Evolutionary conservation across 2,329 filamentous ascomycete species (phyloP).

Genomic region (Pseudocercospora pini-densiflorae): DNA sequence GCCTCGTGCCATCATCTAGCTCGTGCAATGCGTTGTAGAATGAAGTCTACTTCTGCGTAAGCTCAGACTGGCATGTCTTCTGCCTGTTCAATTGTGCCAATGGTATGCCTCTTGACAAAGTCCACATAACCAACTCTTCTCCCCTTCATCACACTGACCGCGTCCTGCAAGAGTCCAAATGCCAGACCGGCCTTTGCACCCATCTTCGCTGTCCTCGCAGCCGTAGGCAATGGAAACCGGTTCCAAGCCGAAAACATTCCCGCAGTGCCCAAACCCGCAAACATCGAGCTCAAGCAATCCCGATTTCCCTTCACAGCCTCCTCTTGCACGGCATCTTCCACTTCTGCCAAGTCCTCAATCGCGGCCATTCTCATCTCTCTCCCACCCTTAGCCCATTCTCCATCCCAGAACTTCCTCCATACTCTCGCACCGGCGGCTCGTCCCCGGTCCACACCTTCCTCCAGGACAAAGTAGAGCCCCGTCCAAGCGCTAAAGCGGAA

Average conservation of each 20-base stretch:
- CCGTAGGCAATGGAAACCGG: slow-evolving; percentile 72
- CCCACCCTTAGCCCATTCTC: slow-evolving; percentile 36
- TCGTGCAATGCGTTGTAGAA: no score
- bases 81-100: slow-evolving; percentile 24
- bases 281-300: slow-evolving; percentile 79
- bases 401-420: slow-evolving; percentile 41
- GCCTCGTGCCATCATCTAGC: no score
- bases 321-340: slow-evolving; percentile 45
- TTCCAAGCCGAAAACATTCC: slow-evolving; percentile 87
- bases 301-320: slow-evolving; percentile 45
- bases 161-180: slow-evolving; percentile 83
- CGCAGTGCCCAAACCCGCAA: slow-evolving; percentile 82
- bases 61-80: background rate
- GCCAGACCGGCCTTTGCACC: slow-evolving; percentile 77
- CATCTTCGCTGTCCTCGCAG: slow-evolving; percentile 70
- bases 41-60: no score
- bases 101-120: slow-evolving; percentile 48
- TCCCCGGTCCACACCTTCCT: slow-evolving; percentile 81
- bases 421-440: slow-evolving; percentile 64
- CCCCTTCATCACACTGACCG: slow-evolving; percentile 69
- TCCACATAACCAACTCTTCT: slow-evolving; percentile 76
- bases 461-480: slow-evolving; percentile 76
- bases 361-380: slow-evolving; percentile 38
- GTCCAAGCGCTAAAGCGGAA: slow-evolving; percentile 72
- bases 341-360: slow-evolving; percentile 42